A percentile compares a stretch with the other conserved stretches of the same genome.
Evolutionary conservation across 1,284 basidiomycete genomes (phyloP).

Genomic region (Melanopsichium pennsylvanicum): DNA sequence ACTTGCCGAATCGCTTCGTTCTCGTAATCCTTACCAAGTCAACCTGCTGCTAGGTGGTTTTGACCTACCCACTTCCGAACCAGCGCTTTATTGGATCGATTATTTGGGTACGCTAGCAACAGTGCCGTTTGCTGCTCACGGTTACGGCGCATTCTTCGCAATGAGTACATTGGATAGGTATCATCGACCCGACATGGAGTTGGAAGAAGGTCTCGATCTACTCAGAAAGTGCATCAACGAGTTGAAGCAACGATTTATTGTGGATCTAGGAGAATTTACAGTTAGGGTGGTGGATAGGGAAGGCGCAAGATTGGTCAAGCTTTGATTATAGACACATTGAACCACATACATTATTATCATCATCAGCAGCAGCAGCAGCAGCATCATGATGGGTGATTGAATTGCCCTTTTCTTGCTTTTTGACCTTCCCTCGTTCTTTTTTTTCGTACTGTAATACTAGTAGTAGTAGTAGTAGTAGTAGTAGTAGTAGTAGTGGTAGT

Average conservation of each 20-base stretch:
- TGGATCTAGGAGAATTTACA: slow-evolving; percentile 82
- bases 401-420: too few relatives aligned
- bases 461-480: too few relatives aligned
- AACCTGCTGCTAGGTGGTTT: slow-evolving; percentile 92
- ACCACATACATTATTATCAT: neutral
- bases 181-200: slow-evolving; percentile 80
- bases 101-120: slow-evolving; percentile 87
- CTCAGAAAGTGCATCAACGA: slow-evolving; percentile 87
- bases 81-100: slow-evolving; percentile 92
- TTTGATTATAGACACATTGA: neutral
- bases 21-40: slow-evolving; percentile 86
- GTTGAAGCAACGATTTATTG: slow-evolving; percentile 77
- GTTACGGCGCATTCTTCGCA: slow-evolving; percentile 91
- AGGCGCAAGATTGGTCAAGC: slow-evolving; percentile 76
- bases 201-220: slow-evolving; percentile 85
- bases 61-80: slow-evolving; percentile 74
- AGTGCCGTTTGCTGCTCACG: slow-evolving; percentile 93
- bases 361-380: too few relatives aligned
- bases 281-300: slow-evolving; percentile 90
- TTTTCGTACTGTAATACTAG: slow-evolving; percentile 24
- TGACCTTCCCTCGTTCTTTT: too few relatives aligned
- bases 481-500: too few relatives aligned
- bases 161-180: slow-evolving; percentile 83
- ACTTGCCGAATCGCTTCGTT: slow-evolving; percentile 87
- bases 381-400: too few relatives aligned